These are phyloP conservation scores for Acanthamoeba quina DNA, from an alignment of 208 protist species.

Conservation along the genomic window DNA sequence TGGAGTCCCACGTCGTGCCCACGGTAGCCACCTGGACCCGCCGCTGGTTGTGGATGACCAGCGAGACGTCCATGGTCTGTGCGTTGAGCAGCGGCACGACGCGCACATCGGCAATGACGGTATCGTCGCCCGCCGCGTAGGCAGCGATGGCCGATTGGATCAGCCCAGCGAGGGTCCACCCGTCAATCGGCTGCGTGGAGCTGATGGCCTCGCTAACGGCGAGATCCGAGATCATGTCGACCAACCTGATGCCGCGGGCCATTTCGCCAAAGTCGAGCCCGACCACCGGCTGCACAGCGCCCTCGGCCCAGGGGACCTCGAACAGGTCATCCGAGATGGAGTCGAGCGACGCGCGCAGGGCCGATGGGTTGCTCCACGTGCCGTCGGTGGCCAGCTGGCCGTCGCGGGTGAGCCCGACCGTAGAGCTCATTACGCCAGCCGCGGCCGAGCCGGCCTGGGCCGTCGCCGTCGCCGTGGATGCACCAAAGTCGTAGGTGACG, in stretches of 20 bases:
- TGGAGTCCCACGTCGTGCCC: slow-evolving; percentile 12
- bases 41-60: neutral
- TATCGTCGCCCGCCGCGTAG: neutral
- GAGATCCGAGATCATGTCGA: neutral
- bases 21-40: neutral
- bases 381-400: slow-evolving; percentile 17
- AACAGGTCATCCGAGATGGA: neutral
- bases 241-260: neutral
- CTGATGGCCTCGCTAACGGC: neutral
- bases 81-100: neutral
- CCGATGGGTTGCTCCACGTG: neutral
- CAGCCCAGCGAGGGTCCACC: neutral
- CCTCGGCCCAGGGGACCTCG: neutral
- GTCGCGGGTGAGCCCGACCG: slow-evolving; percentile 1
- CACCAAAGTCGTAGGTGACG: slow-evolving; percentile 8
- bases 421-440: neutral
- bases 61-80: neutral
- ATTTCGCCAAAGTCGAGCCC: neutral
- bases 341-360: neutral
- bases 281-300: neutral
- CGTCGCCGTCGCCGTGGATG: neutral
- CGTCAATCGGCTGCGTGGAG: neutral
- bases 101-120: neutral
- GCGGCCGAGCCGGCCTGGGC: neutral
- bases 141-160: neutral